Conservation (phyloP, 495 filamentous ascomycete genomes). For the Penicillium chermesinum region DNA sequence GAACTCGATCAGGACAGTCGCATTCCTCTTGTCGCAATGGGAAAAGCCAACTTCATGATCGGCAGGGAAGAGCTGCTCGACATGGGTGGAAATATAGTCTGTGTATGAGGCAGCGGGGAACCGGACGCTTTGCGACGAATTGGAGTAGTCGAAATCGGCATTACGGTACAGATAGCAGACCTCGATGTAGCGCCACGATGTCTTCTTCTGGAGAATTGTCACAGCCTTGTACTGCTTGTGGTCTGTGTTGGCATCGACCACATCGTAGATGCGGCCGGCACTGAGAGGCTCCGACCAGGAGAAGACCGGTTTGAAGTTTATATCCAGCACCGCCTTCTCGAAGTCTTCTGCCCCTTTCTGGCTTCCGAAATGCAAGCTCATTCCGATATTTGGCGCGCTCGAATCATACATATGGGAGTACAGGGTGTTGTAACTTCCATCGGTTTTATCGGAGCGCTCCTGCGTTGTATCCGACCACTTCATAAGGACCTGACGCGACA, state of each 20-base stretch:
- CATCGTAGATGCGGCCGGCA: constrained; percentile 29
- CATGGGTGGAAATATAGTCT: constrained; percentile 37
- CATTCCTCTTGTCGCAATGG: constrained; percentile 31
- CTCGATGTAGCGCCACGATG: constrained; percentile 28
- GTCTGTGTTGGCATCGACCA: constrained; percentile 27
- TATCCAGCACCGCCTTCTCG: constrained; percentile 23
- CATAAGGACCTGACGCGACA: constrained; percentile 27
- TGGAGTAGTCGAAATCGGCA: constrained; percentile 29
- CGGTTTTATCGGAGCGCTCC: constrained; percentile 25
- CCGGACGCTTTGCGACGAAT: constrained; percentile 20
- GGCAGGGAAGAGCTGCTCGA: constrained; percentile 30
- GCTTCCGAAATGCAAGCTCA: constrained; percentile 26
- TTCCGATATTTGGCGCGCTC: constrained; percentile 31
- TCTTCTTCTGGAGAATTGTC: constrained; percentile 19
- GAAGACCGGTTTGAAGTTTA: constrained; percentile 22
- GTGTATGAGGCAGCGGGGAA: constrained; percentile 29
- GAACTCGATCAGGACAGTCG: constrained; percentile 22
- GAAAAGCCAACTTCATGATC: constrained; percentile 28
- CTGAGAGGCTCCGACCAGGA: constrained; percentile 23
- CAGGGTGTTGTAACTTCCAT: constrained; percentile 33
- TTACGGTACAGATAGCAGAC: constrained; percentile 34
- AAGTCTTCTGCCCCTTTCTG: constrained; percentile 28
- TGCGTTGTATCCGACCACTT: constrained; percentile 44
- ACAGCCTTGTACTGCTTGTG: constrained; percentile 37
- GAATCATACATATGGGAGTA: constrained; percentile 36